phyloP scores from a whole-genome alignment of 352 stramenopile genomes.

The Phytophthora syringae region DNA sequence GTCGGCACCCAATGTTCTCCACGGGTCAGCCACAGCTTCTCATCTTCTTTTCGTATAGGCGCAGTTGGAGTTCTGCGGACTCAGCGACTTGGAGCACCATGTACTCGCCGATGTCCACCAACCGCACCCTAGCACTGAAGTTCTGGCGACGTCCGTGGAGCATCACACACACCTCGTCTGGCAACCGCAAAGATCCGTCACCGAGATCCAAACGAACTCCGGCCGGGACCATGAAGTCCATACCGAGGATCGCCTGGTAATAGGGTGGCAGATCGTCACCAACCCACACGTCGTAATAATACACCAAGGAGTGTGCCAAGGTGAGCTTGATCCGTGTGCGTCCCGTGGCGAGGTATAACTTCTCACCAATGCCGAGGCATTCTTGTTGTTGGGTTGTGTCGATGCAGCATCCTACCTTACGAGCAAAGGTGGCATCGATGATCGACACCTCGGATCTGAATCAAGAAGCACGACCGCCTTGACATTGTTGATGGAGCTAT shows the following conservation, averaged over 20 bases:
- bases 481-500: slow-evolving; percentile 19
- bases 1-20: slow-evolving; percentile 6
- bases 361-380: slow-evolving; percentile 19
- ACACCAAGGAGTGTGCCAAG: slow-evolving; percentile 9
- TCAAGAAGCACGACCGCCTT: slow-evolving; percentile 29
- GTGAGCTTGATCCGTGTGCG: slow-evolving; percentile 22
- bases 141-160: no score
- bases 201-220: no score
- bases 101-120: no score
- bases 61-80: no score
- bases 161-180: no score
- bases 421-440: slow-evolving; percentile 27
- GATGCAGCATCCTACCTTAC: slow-evolving; percentile 19
- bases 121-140: no score
- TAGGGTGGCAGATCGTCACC: no score
- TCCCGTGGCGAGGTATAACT: not conserved
- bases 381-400: slow-evolving; percentile 8
- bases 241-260: no score
- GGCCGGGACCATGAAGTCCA: no score
- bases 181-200: no score
- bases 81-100: no score
- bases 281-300: not conserved
- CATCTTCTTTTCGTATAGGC: no score
- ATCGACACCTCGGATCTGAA: slow-evolving; percentile 28
- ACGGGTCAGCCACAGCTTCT: slow-evolving; percentile 16